A percentile compares a stretch with the other conserved stretches of the same genome.
phyloP scores from a whole-genome alignment of 768 basidiomycete genomes.

The Favolaschia claudopus region DNA sequence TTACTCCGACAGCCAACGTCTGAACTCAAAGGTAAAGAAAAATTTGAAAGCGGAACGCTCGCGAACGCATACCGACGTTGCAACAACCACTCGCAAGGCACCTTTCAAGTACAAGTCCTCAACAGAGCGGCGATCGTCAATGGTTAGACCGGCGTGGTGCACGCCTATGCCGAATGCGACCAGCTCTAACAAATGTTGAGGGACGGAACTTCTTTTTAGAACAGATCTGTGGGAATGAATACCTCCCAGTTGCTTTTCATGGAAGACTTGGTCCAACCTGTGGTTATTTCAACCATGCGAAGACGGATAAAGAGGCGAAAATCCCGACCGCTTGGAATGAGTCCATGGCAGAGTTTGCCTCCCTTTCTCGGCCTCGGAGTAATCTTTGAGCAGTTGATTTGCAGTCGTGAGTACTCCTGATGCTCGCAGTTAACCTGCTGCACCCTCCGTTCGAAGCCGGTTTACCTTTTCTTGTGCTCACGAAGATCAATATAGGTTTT shows the following conservation, averaged over 20 bases:
- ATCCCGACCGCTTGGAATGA: slow-evolving; percentile 57
- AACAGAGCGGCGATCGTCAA: slow-evolving; percentile 74
- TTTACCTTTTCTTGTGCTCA: slow-evolving; percentile 85
- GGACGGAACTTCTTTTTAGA: not conserved
- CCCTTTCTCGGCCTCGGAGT: slow-evolving; percentile 58
- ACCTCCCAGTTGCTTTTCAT: slow-evolving; percentile 75
- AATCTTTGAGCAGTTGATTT: slow-evolving; percentile 78
- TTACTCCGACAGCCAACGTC: slow-evolving; percentile 97
- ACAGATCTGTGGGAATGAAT: slow-evolving; percentile 20
- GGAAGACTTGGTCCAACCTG: slow-evolving; percentile 65
- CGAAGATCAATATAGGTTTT: slow-evolving; percentile 91
- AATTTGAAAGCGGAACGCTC: not conserved
- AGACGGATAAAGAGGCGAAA: not conserved
- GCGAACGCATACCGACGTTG: slow-evolving; percentile 74
- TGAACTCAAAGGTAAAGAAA: slow-evolving; percentile 39
- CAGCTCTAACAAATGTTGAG: slow-evolving; percentile 51
- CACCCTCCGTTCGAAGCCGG: not conserved
- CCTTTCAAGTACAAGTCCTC: slow-evolving; percentile 79
- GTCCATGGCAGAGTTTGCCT: slow-evolving; percentile 73
- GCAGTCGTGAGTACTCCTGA: slow-evolving; percentile 75
- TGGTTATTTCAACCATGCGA: slow-evolving; percentile 4
- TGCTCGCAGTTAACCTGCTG: not conserved
- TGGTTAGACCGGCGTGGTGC: slow-evolving; percentile 88
- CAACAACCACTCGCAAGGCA: slow-evolving; percentile 70
- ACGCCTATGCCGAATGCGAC: slow-evolving; percentile 82